Base-by-base conservation (phyloP, 768 basidiomycete species). In the Hysterangium stoloniferum region DNA sequence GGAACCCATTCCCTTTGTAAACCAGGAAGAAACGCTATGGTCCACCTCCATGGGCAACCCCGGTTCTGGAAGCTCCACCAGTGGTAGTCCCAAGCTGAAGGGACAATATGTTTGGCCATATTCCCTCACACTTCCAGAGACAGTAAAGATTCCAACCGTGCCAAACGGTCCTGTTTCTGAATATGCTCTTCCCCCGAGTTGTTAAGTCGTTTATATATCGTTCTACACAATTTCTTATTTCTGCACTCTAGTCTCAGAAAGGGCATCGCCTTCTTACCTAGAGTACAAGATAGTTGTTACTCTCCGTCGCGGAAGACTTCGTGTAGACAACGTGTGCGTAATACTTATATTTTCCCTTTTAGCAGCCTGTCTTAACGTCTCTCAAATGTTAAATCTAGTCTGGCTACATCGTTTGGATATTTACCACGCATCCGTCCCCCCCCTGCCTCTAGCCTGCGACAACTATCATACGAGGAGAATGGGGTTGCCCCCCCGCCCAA, bases 241-340 rank as follows among this genome's bases (percentile, higher is more conserved):
- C 29, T 8, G 7, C 22, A 19, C 1, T 47, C 5, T 33, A 48
- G 47, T 79, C 54, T 71, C 75, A 1, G 79, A 81, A 60, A 67
- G 74, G 24, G 76, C 73, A 1, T 75, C 76, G 38, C 71, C 74
- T 1, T 75, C 69, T 13, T 79, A 78, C 54, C 68, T 81, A 46
- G 78, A 80, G 51, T 82, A 81, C 59, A 72, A 68, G 56, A 57
- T 79, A 6, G 59, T 70, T 12, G 74, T 76, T 22, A 79, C 70
- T 1, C 60, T 80, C 28, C 74, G 70, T 57, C 71, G 77, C 19
- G 68, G 73, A 1, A 61, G 69, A 15, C 61, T 82, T 50, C 73
- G 66, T 55, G 69, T 73, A 2, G 73, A 80, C 57, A 71, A 76
- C 50, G 71, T 65, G 79, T 80, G 52, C 25, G 65, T 17, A n/a